A percentile compares a stretch with the other conserved stretches of the same genome.
These are phyloP conservation scores for Ustilago shanxiensis DNA, from an alignment of 1,284 basidiomycete species.

Conservation along the genomic window DNA sequence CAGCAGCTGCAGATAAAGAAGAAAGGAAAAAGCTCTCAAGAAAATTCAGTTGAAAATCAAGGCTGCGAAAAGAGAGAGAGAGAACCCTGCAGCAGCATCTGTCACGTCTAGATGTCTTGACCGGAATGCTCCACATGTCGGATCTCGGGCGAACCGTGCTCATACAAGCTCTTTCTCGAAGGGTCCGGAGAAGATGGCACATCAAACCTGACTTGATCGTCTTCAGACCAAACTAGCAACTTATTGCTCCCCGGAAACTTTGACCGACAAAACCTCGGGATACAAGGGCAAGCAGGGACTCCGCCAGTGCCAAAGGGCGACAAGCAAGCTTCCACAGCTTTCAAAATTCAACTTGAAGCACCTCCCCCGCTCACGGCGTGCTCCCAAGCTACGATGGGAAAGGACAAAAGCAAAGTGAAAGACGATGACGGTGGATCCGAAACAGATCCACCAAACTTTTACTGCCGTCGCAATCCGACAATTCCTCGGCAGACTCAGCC, in stretches of 20 bases:
- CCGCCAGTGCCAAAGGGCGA: background rate
- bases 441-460: conserved; percentile 43
- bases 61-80: conserved; percentile 10
- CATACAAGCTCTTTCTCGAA: conserved; percentile 2
- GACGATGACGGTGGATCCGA: conserved; percentile 10
- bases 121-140: conserved; percentile 29
- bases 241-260: no score
- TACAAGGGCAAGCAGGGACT: background rate
- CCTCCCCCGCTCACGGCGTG: background rate
- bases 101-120: no score
- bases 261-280: no score
- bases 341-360: background rate
- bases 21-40: background rate
- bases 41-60: conserved; percentile 8
- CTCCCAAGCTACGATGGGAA: conserved; percentile 22
- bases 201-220: background rate
- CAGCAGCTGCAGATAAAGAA: background rate
- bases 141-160: conserved; percentile 22
- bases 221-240: background rate
- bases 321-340: background rate
- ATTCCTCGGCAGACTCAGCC: conserved; percentile 42
- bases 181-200: background rate
- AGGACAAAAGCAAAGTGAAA: conserved; percentile 23
- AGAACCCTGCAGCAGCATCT: conserved; percentile 29
- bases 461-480: conserved; percentile 47